Conservation (phyloP, 2,329 filamentous ascomycete genomes). For the Pyricularia pennisetigena region DNA sequence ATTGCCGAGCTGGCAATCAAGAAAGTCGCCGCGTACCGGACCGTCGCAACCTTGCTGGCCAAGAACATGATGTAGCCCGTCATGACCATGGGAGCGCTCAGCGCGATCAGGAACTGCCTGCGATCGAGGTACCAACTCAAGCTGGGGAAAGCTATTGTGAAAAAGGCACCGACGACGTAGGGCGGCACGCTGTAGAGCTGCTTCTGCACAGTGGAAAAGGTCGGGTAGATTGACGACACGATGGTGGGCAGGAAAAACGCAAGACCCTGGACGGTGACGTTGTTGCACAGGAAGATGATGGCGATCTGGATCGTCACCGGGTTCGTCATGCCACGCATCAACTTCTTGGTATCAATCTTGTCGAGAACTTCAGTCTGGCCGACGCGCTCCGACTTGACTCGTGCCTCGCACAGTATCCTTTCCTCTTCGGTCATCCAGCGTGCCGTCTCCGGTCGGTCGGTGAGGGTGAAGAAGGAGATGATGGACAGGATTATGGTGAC, state of each 20-base stretch:
- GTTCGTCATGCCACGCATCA: slow-evolving; percentile 26
- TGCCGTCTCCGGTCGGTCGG: slow-evolving; percentile 40
- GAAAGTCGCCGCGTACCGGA: slow-evolving; percentile 59
- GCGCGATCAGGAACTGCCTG: slow-evolving; percentile 43
- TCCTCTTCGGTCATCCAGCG: slow-evolving; percentile 47
- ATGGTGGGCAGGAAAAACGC: slow-evolving; percentile 57
- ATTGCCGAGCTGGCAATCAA: slow-evolving; percentile 53
- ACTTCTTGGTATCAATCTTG: slow-evolving; percentile 38
- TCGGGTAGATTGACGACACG: slow-evolving; percentile 53
- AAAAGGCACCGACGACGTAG: slow-evolving; percentile 54
- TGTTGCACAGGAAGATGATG: slow-evolving; percentile 13
- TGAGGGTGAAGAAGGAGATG: slow-evolving; percentile 43
- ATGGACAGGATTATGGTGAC: slow-evolving; percentile 46
- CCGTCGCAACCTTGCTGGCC: slow-evolving; percentile 33
- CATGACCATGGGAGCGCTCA: slow-evolving; percentile 48
- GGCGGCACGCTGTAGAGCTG: slow-evolving; percentile 61
- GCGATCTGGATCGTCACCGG: slow-evolving; percentile 15
- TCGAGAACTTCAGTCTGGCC: slow-evolving; percentile 34
- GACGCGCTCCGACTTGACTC: slow-evolving; percentile 40
- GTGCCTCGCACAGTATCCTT: slow-evolving; percentile 42
- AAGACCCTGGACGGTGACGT: slow-evolving; percentile 26
- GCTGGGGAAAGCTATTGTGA: slow-evolving; percentile 46
- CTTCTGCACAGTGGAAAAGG: slow-evolving; percentile 42
- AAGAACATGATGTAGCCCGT: slow-evolving; percentile 59
- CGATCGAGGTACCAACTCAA: slow-evolving; percentile 46